Evolutionary conservation across 139 green algal species (phyloP), one percentile per base, ranked within the genome.

Genomic region (Picochlorum sp.): DNA sequence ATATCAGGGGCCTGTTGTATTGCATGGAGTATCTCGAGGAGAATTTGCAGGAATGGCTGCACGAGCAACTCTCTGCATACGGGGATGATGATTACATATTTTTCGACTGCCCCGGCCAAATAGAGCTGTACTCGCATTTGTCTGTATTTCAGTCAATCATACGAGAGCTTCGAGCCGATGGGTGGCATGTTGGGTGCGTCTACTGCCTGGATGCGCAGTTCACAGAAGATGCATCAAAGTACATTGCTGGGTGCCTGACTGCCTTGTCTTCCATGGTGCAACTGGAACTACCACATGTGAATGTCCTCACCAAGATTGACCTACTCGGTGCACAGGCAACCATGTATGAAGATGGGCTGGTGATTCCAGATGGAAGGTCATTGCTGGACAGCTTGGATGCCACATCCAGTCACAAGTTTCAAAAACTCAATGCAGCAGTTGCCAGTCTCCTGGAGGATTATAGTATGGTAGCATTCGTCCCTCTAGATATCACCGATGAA

Each of bases 1-100:
- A 15, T 51, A 70, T 38, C 75, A 95, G 93, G 16, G 4, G 94
- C 52, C 78, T 99, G 70, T 63, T 99, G 51, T 97, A 94, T 68
- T 97, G 89, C 84, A 99, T 99, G 94, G 94, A 99, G 68, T 96
- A 95, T 63, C 50, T 98, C 61, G 92, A 98, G 69, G 91, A 98
- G 4, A 91, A 95, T 66, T 58, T 99, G 26, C 82, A 97, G 28
- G 72, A 79, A 41, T 99, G 94, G 94, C 69, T 99, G 61, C 80
- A 78, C 1, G 78, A 87, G 21, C 81, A 93, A 73, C 82, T 98
- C 38, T 76, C 94, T 81, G 62, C 63, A 2, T 95, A 89, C 65
- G 83, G 86, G 10, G 94, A 99, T n/a, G 94, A 99, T 24, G 92
- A 98, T 70, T 97, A 97, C 79, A 63, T 99, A 4, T 56, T 98